Evolutionary conservation across 2,329 filamentous ascomycete species (phyloP), one percentile per base, ranked within the genome.

Genomic region (Dactylellina sp.): DNA sequence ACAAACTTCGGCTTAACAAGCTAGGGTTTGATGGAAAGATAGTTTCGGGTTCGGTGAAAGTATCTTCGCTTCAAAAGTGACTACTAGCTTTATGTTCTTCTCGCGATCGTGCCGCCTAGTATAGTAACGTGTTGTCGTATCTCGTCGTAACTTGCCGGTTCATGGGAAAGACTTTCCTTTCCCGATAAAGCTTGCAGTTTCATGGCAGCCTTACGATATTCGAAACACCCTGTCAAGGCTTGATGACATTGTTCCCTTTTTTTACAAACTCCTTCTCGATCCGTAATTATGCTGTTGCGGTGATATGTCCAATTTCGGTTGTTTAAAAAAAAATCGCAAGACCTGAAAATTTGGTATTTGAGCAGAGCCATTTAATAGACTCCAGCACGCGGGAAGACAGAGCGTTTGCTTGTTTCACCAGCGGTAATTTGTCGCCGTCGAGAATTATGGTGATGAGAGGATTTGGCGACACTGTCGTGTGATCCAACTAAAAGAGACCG

Each of bases 281-380:
- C 79, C 96, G 91, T 81, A 97, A 92, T 2, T 97, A 86, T 24
- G 95, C 89, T 60, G 91, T 85, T n/a, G 92, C 95, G 81, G 97
- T 88, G 70, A 97, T 90, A 82, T 97, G 94, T 84, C 98, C 94
- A 76, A 97, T 97, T 82, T 98, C 94, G 12, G 96, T 91, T 0
- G 93, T 97, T 75, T 97, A 84, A 14, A 96, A 87, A 84, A 14
- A 96, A 87, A 80, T 96, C 91, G 78, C 89, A 92, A 37, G 85
- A 83, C 42, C 86, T 83, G 1, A 93, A 93, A n/a, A 98, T 85
- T 80, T 92, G 85, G 88, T 76, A 97, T 92, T 76, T 91, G 89
- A 32, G 87, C 86, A 0, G 89, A 84, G 77, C 97, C 90, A 80
- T 92, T n/a, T 93, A 85, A 97, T 97, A 0, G 93, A 96, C 68